These are phyloP conservation scores for Chenopodium formosanum DNA, from an alignment of 148 eudicot genomes.

Conservation along the genomic window DNA sequence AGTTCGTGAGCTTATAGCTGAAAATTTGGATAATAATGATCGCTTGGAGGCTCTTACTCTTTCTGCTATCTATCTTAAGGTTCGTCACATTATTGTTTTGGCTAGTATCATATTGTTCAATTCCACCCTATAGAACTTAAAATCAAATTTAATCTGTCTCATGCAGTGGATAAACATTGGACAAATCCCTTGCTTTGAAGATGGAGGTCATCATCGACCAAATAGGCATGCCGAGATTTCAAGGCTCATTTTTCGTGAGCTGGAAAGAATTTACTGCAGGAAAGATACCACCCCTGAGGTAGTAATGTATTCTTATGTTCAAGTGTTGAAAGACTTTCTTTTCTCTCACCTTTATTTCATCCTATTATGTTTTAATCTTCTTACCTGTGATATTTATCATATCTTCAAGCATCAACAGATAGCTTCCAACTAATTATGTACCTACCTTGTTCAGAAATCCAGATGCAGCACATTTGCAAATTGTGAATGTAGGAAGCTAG, in stretches of 20 bases:
- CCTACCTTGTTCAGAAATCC: no score
- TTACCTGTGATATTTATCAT: background rate
- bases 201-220: constrained; percentile 94
- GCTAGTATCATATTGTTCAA: background rate
- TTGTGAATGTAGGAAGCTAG: background rate
- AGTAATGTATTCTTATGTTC: constrained; percentile 4
- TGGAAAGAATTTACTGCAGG: constrained; percentile 66
- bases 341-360: background rate
- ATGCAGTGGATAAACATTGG: constrained; percentile 98
- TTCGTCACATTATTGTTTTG: constrained; percentile 23
- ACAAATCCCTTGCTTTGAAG: constrained; percentile 94
- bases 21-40: constrained; percentile 45
- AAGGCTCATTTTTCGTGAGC: constrained; percentile 80
- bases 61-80: constrained; percentile 93
- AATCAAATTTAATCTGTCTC: constrained; percentile 6
- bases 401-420: background rate
- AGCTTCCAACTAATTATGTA: background rate
- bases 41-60: constrained; percentile 83
- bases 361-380: background rate
- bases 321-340: background rate
- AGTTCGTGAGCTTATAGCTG: constrained; percentile 73
- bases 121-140: constrained; percentile 4
- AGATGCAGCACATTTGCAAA: background rate
- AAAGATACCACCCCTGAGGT: constrained; percentile 83
- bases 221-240: constrained; percentile 97